Base-by-base conservation (phyloP, 805 yeast species). In the Wickerhamomyces hampshirensis region DNA sequence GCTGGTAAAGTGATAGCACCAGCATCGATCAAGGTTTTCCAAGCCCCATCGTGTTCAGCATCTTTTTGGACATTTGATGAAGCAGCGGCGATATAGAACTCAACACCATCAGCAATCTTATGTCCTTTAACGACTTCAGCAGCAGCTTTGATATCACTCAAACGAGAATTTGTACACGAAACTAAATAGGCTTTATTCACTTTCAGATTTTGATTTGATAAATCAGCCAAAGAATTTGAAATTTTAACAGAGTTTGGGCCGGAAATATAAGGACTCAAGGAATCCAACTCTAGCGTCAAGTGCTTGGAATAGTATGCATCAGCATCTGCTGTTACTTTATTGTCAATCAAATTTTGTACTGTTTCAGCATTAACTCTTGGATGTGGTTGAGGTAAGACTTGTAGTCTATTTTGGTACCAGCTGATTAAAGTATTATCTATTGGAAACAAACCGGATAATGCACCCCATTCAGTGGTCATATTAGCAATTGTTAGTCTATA, bases 391-490 rank as follows among this genome's bases (percentile, higher is more conserved):
- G 81, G 77, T 35, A 83, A 71, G 8, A 56, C 35, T 28, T 61
- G 37, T 30, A 80, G 53, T 46, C 96, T 69, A 46, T 77, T 55
- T 42, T 79, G 69, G 64, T 93, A 93, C 80, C 89, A 93, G 41
- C 80, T 66, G 26, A 87, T 62, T 48, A 89, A 68, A 11, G 79
- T 77, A 16, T 75, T 67, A 60, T 93, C 99, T 8, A 91, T 88
- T n/a, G 99, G 98, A 77, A 93, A 93, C 39, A 93, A 68, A 28
- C 99, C 99, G 5, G 96, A 84, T 7, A 93, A 69, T 1, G 98
- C 98, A 55, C 98, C 98, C 98, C 98, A 89, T 64, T 89, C 98
- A 18, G 98, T 89, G 27, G 98, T 91, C 96, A 87, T 85, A 56
- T 89, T 89, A 35, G 98, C 97, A 48, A 89, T 89, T 21, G 97